These are phyloP conservation scores for Aspergillus texensis DNA, from an alignment of 2,329 filamentous ascomycete species.

Conservation along the genomic window DNA sequence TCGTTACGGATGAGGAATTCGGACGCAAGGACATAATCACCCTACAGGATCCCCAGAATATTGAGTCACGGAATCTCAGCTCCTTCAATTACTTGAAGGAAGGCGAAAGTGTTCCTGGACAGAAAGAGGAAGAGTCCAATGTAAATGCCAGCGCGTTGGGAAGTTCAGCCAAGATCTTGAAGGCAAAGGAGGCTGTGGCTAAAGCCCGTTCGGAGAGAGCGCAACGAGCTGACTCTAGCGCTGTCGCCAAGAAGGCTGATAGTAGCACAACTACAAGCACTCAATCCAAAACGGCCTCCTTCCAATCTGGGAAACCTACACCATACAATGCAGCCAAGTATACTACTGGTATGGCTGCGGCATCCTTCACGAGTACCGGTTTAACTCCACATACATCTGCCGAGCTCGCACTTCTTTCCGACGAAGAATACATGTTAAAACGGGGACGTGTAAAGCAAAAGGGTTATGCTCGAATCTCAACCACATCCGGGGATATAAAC, in stretches of 20 bases:
- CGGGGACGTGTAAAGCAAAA: slow-evolving; percentile 85
- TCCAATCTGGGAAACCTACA: slow-evolving; percentile 37
- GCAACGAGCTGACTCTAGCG: slow-evolving; percentile 59
- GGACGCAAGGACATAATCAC: slow-evolving; percentile 91
- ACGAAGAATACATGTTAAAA: slow-evolving; percentile 96
- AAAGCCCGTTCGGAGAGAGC: slow-evolving; percentile 77
- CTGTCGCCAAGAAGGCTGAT: slow-evolving; percentile 29
- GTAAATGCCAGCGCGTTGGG: slow-evolving; percentile 83
- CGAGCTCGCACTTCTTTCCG: slow-evolving; percentile 81
- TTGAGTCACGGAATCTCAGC: slow-evolving; percentile 78
- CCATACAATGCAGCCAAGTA: slow-evolving; percentile 86
- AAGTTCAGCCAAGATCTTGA: slow-evolving; percentile 77
- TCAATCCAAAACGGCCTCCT: slow-evolving; percentile 26
- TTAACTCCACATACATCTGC: slow-evolving; percentile 88
- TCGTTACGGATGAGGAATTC: slow-evolving; percentile 86
- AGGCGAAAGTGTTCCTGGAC: slow-evolving; percentile 68
- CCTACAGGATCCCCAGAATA: slow-evolving; percentile 91
- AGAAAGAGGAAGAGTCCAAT: slow-evolving; percentile 56
- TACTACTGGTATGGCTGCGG: slow-evolving; percentile 87
- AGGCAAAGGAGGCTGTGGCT: slow-evolving; percentile 91
- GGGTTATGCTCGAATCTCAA: slow-evolving; percentile 88
- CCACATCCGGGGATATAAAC: slow-evolving; percentile 80
- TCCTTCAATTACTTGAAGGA: slow-evolving; percentile 89
- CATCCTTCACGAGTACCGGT: slow-evolving; percentile 93
- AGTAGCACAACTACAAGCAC: slow-evolving; percentile 11